phyloP scores from a whole-genome alignment of 345 rosid species.

The Bretschneidera sinensis region DNA sequence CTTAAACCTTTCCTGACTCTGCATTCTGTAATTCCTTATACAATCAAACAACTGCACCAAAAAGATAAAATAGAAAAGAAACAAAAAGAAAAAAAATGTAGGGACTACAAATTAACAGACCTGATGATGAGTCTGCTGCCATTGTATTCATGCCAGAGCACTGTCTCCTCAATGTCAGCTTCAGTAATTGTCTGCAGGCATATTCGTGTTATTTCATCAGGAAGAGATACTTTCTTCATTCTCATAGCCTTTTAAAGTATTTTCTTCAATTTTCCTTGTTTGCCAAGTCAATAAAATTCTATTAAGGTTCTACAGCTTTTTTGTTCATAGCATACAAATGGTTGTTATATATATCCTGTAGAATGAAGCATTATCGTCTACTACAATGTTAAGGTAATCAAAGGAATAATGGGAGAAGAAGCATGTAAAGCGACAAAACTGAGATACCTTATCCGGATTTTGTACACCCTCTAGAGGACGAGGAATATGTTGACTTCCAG shows the following conservation, averaged over 20 bases:
- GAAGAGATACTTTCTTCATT: neutral
- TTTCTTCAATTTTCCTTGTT: no score
- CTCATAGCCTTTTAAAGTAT: neutral
- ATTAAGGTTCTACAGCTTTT: neutral
- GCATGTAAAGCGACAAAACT: no score
- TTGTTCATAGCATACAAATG: no score
- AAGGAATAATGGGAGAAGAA: no score
- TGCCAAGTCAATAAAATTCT: no score
- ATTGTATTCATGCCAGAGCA: slow-evolving; percentile 17
- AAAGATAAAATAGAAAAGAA: neutral
- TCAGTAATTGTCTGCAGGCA: slow-evolving; percentile 17
- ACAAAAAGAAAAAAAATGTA: neutral
- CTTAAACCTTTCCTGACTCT: neutral
- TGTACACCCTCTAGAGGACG: slow-evolving; percentile 20
- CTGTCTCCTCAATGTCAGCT: slow-evolving; percentile 6
- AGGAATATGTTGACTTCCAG: slow-evolving; percentile 8
- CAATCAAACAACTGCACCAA: neutral
- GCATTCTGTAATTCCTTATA: neutral
- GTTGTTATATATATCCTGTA: no score
- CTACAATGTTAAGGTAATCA: no score
- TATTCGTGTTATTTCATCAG: no score
- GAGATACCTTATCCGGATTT: slow-evolving; percentile 11
- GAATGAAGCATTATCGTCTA: no score
- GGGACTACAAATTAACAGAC: neutral
- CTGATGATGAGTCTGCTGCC: neutral